Evolutionary conservation across 768 basidiomycete species (phyloP).

Genomic region (Podaxis rugospora): DNA sequence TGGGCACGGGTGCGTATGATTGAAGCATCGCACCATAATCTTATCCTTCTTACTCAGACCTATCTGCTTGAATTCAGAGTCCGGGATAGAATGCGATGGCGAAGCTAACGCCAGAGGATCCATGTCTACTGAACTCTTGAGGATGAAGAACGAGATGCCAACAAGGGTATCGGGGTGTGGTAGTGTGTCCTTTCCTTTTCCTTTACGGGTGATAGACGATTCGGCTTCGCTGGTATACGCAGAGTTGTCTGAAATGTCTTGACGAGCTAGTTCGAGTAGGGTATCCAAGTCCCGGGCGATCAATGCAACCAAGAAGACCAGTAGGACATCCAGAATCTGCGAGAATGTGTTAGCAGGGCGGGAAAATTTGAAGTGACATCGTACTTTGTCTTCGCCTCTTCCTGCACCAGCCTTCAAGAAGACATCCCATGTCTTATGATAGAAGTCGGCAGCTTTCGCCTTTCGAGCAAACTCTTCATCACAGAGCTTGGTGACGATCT

Average conservation of each 20-base stretch:
- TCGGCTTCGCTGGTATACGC: conserved; percentile 10
- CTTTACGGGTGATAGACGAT: conserved; percentile 8
- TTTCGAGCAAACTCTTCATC: conserved; percentile 74
- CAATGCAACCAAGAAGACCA: conserved; percentile 59
- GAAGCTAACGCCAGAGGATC: conserved; percentile 50
- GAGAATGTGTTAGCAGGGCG: background rate
- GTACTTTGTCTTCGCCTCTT: conserved; percentile 49
- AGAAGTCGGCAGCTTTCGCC: conserved; percentile 74
- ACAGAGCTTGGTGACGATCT: conserved; percentile 71
- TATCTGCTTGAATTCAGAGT: conserved; percentile 42
- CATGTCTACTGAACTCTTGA: conserved; percentile 26
- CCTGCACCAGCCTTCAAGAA: conserved; percentile 57
- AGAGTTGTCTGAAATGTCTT: conserved; percentile 3
- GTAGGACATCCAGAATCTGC: conserved; percentile 61
- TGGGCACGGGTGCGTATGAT: background rate
- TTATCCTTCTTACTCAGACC: conserved; percentile 60
- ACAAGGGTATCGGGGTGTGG: conserved; percentile 23
- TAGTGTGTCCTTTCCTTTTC: conserved; percentile 11
- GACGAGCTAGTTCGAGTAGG: conserved; percentile 49
- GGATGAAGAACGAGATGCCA: conserved; percentile 39
- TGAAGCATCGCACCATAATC: conserved; percentile 36
- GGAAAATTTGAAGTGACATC: background rate
- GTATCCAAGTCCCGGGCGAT: conserved; percentile 55
- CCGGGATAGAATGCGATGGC: conserved; percentile 18
- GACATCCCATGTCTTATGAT: conserved; percentile 63